Percentiles rank a stretch among this genome's conserved stretches.
Evolutionary conservation across 805 yeast genomes (phyloP).

Genomic region (Saccharomycopsis fodiens): DNA sequence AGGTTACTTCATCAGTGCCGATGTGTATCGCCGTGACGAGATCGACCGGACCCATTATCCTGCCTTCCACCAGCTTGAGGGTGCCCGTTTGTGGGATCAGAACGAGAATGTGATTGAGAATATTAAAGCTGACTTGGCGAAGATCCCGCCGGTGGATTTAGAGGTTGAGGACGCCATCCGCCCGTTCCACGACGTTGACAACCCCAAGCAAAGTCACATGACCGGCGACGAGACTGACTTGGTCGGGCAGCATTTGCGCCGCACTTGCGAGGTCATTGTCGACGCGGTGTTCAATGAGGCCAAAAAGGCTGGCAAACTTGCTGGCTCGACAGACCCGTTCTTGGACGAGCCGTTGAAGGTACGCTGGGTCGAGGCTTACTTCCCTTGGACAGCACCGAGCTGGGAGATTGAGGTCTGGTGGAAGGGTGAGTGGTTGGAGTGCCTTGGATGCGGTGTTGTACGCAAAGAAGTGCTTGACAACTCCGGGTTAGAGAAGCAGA

Average conservation of each 20-base stretch:
- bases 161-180: slow-evolving; percentile 71
- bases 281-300: slow-evolving; percentile 76
- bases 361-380: slow-evolving; percentile 91
- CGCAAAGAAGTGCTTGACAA: slow-evolving; percentile 67
- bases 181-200: slow-evolving; percentile 41
- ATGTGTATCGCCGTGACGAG: slow-evolving; percentile 92
- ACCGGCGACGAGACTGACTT: slow-evolving; percentile 59
- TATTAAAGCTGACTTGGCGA: slow-evolving; percentile 42
- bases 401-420: slow-evolving; percentile 99
- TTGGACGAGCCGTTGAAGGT: slow-evolving; percentile 70
- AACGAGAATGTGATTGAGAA: slow-evolving; percentile 30
- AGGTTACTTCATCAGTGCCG: slow-evolving; percentile 90
- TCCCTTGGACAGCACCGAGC: slow-evolving; percentile 98
- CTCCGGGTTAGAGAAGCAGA: slow-evolving; percentile 56
- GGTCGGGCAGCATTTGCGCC: slow-evolving; percentile 70
- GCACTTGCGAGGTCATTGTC: slow-evolving; percentile 78
- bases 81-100: slow-evolving; percentile 79
- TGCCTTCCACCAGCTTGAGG: slow-evolving; percentile 96
- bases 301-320: slow-evolving; percentile 43
- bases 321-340: slow-evolving; percentile 54
- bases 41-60: slow-evolving; percentile 96
- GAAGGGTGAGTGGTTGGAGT: slow-evolving; percentile 97
- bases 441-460: slow-evolving; percentile 94
- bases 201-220: slow-evolving; percentile 81
- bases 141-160: slow-evolving; percentile 41